These are phyloP conservation scores for Arthrobotrys megalospora DNA, from an alignment of 2,329 filamentous ascomycete genomes.

Conservation along the genomic window DNA sequence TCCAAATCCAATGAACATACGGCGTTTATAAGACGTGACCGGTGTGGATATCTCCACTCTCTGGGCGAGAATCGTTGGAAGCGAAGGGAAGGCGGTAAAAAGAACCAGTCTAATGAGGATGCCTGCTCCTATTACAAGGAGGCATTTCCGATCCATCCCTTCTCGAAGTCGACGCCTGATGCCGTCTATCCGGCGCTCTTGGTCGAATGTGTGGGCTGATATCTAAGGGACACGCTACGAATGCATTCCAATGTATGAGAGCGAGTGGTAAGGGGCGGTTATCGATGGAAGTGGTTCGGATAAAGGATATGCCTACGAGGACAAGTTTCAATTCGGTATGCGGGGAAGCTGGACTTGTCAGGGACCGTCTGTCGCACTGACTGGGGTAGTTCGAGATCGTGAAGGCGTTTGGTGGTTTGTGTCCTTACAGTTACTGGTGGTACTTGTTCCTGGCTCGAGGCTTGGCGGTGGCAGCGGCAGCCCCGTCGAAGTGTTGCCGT, in stretches of 20 bases:
- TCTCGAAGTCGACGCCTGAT: slow-evolving; percentile 16
- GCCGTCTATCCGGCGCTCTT: slow-evolving; percentile 8
- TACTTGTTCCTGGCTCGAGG: slow-evolving; percentile 27
- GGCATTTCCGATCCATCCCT: slow-evolving; percentile 63
- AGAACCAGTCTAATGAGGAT: slow-evolving; percentile 84
- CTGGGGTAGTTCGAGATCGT: slow-evolving; percentile 24
- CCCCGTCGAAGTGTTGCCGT: slow-evolving; percentile 32
- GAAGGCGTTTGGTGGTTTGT: slow-evolving; percentile 28
- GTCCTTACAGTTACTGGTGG: slow-evolving; percentile 8
- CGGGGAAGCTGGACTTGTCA: slow-evolving; percentile 13
- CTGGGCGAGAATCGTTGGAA: slow-evolving; percentile 87
- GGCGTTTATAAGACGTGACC: slow-evolving; percentile 96
- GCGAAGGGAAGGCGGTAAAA: slow-evolving; percentile 83
- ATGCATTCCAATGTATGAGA: slow-evolving; percentile 29
- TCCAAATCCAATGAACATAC: slow-evolving; percentile 72
- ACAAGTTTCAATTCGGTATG: slow-evolving; percentile 8
- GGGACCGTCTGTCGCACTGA: slow-evolving; percentile 33
- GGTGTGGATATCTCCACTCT: slow-evolving; percentile 97
- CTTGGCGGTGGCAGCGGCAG: slow-evolving; percentile 32
- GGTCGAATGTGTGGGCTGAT: slow-evolving; percentile 10
- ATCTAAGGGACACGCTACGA: slow-evolving; percentile 48
- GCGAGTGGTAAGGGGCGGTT: slow-evolving; percentile 23
- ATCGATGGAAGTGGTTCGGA: slow-evolving; percentile 9
- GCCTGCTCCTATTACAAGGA: slow-evolving; percentile 78
- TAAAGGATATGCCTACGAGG: slow-evolving; percentile 4